Percentiles rank a stretch among this genome's conserved stretches.
Evolutionary conservation across 176 grass and related monocot genomes (phyloP).

Genomic region (Phyllostachys edulis): DNA sequence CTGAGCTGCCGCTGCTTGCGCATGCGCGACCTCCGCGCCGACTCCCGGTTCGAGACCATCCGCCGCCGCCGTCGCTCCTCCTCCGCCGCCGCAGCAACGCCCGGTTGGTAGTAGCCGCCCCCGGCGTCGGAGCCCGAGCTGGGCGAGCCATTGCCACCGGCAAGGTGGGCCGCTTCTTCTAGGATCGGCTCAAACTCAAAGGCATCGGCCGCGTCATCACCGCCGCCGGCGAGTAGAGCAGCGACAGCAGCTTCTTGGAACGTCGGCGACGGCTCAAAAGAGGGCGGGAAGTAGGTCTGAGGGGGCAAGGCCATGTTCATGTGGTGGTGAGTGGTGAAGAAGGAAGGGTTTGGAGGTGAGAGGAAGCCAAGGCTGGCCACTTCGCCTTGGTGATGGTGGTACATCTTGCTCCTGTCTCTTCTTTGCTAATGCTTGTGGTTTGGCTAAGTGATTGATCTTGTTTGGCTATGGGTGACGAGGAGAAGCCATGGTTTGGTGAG

Average conservation of each 20-base stretch:
- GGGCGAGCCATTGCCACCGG: constrained; percentile 48
- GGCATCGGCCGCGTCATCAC: background rate
- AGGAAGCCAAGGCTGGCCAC: constrained; percentile 68
- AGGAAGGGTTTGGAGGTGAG: constrained; percentile 46
- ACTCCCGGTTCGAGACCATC: constrained; percentile 93
- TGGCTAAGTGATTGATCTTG: constrained; percentile 19
- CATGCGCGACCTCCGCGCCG: constrained; percentile 82
- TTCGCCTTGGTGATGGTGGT: constrained; percentile 54
- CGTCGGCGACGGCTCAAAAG: constrained; percentile 16
- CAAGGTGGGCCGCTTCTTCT: constrained; percentile 29
- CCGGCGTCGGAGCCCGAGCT: constrained; percentile 51
- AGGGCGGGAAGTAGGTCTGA: constrained; percentile 43
- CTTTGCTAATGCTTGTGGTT: constrained; percentile 14
- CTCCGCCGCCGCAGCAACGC: constrained; percentile 3
- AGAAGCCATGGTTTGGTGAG: constrained; percentile 47
- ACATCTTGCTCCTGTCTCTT: constrained; percentile 45
- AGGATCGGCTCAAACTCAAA: constrained; percentile 29
- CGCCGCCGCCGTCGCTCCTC: constrained; percentile 68
- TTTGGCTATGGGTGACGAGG: constrained; percentile 39
- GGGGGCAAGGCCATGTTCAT: constrained; percentile 55
- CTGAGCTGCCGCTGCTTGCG: constrained; percentile 93
- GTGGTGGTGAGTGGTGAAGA: constrained; percentile 58
- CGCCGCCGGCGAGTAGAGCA: background rate
- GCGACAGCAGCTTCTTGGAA: background rate
- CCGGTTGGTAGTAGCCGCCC: background rate